These are phyloP conservation scores for Arachnomyces sp. DNA, from an alignment of 2,329 filamentous ascomycete species.

Conservation along the genomic window DNA sequence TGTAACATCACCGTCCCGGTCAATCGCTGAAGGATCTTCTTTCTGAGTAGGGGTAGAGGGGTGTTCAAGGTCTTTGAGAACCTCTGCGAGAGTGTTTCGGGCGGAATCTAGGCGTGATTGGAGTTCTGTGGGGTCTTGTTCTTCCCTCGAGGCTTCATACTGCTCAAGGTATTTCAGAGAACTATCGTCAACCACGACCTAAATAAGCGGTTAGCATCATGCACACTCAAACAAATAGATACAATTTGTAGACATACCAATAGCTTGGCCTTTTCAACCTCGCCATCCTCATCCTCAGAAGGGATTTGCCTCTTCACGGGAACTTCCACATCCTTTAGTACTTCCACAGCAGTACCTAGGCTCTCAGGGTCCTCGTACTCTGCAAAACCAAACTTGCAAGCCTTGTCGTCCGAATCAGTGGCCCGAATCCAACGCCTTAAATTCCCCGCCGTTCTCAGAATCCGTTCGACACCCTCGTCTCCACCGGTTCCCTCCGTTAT, in stretches of 20 bases:
- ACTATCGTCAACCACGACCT: constrained; percentile 68
- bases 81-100: constrained; percentile 58
- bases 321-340: constrained; percentile 73
- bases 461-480: constrained; percentile 69
- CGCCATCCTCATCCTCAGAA: constrained; percentile 34
- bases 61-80: constrained; percentile 65
- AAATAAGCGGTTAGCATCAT: constrained; percentile 15
- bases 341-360: constrained; percentile 73
- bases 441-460: constrained; percentile 69
- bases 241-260: constrained; percentile 42
- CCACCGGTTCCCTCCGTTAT: constrained; percentile 71
- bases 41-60: constrained; percentile 47
- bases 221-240: not conserved
- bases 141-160: constrained; percentile 60
- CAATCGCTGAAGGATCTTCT: constrained; percentile 41
- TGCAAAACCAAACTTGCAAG: constrained; percentile 85
- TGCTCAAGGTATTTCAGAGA: constrained; percentile 81
- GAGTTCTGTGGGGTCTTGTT: constrained; percentile 53
- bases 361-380: constrained; percentile 90
- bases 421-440: constrained; percentile 80
- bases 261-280: constrained; percentile 62
- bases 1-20: constrained; percentile 58
- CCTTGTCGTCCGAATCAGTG: constrained; percentile 70
- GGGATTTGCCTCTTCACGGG: constrained; percentile 66
- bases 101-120: constrained; percentile 65